Conservation (phyloP, 768 basidiomycete genomes). For the Pluteus cervinus region DNA sequence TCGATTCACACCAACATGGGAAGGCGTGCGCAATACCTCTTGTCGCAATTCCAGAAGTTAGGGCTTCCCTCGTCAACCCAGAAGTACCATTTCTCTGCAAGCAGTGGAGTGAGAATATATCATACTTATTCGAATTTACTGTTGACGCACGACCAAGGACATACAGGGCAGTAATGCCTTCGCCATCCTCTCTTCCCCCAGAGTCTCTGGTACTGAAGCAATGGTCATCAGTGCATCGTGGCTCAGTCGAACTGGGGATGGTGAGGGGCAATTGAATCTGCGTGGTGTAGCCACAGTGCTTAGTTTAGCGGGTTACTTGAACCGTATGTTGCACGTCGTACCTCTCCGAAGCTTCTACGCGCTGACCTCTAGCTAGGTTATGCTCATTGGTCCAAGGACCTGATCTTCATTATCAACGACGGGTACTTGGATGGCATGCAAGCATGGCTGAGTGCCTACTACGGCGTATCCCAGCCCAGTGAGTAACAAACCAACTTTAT, state of each 20-base stretch:
- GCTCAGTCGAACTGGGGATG: slow-evolving; percentile 62
- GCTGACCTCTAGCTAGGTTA: slow-evolving; percentile 42
- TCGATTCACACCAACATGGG: neutral
- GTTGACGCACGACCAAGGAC: slow-evolving; percentile 27
- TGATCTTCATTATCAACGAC: slow-evolving; percentile 86
- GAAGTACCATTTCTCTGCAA: slow-evolving; percentile 51
- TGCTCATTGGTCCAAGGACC: slow-evolving; percentile 92
- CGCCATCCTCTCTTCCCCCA: slow-evolving; percentile 74
- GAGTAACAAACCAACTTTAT: slow-evolving; percentile 7
- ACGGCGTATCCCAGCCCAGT: slow-evolving; percentile 66
- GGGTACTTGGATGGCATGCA: slow-evolving; percentile 89
- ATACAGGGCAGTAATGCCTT: slow-evolving; percentile 75
- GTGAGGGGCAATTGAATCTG: slow-evolving; percentile 60
- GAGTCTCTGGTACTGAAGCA: slow-evolving; percentile 90
- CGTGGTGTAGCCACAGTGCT: slow-evolving; percentile 85
- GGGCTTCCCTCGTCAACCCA: slow-evolving; percentile 72
- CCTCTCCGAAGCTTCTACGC: slow-evolving; percentile 1
- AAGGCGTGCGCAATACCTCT: slow-evolving; percentile 64
- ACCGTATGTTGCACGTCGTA: slow-evolving; percentile 43
- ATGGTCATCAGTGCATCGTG: slow-evolving; percentile 91
- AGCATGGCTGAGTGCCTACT: slow-evolving; percentile 85
- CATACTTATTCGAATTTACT: slow-evolving; percentile 2
- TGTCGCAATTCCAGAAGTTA: slow-evolving; percentile 61
- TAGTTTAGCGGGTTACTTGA: slow-evolving; percentile 77
- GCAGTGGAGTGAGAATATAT: slow-evolving; percentile 41